Percentiles rank a stretch among this genome's conserved stretches.
Evolutionary conservation across 805 yeast genomes (phyloP).

Genomic region (Saccharomycopsis fibuligera): DNA sequence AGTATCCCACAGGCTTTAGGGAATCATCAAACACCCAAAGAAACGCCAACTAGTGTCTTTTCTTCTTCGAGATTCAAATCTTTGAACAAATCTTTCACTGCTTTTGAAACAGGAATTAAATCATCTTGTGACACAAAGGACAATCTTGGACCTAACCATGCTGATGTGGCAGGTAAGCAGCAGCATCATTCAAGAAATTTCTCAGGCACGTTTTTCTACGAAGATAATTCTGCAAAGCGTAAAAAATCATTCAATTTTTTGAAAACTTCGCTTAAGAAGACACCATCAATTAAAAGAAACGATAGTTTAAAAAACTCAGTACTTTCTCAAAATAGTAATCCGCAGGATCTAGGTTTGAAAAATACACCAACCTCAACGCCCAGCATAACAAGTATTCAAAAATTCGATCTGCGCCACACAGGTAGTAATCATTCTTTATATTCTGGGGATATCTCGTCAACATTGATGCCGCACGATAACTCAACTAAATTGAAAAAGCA

Average conservation of each 20-base stretch:
- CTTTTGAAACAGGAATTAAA: neutral
- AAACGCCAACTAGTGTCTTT: neutral
- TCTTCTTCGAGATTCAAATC: neutral
- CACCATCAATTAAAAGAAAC: conserved; percentile 4
- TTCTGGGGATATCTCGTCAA: too few relatives aligned
- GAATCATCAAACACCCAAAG: neutral
- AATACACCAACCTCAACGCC: too few relatives aligned
- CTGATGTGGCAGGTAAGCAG: neutral
- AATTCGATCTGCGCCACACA: too few relatives aligned
- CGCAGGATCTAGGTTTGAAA: too few relatives aligned
- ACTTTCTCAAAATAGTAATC: too few relatives aligned
- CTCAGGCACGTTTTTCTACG: neutral
- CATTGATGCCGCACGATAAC: too few relatives aligned
- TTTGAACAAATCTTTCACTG: conserved; percentile 4
- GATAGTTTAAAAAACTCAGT: too few relatives aligned
- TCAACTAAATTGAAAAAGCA: too few relatives aligned
- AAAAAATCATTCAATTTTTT: conserved; percentile 7
- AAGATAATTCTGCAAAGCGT: neutral
- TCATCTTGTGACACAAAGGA: neutral
- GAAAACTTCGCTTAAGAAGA: neutral
- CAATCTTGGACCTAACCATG: neutral
- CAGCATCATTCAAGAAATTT: neutral
- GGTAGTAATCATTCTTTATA: too few relatives aligned
- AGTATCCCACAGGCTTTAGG: neutral
- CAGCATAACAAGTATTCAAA: too few relatives aligned